These are phyloP conservation scores for Colletotrichum phormii DNA, from an alignment of 2,329 filamentous ascomycete species.

Conservation along the genomic window DNA sequence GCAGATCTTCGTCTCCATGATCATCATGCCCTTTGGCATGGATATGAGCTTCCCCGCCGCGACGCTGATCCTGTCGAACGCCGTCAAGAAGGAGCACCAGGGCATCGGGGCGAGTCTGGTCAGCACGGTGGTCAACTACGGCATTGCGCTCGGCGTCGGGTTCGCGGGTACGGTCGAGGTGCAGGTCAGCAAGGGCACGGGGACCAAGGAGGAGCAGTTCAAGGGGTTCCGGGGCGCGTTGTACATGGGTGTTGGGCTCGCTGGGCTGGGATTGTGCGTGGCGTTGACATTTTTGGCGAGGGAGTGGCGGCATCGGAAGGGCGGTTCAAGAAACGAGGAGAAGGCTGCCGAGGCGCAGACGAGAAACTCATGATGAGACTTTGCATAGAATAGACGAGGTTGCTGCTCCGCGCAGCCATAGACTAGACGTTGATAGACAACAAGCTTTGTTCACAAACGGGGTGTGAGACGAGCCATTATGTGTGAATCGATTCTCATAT, in stretches of 20 bases:
- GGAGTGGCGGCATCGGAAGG: constrained; percentile 27
- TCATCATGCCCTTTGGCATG: constrained; percentile 73
- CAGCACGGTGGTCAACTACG: constrained; percentile 76
- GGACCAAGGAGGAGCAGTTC: constrained; percentile 42
- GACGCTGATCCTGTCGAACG: constrained; percentile 69
- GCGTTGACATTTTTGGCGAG: constrained; percentile 24
- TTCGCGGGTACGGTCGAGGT: constrained; percentile 74
- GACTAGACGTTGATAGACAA: neutral
- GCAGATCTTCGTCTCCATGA: constrained; percentile 68
- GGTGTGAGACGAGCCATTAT: too few species aligned
- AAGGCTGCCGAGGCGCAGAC: constrained; percentile 14
- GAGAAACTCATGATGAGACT: neutral
- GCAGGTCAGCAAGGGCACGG: constrained; percentile 43
- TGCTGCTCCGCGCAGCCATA: neutral
- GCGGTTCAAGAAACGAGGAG: neutral
- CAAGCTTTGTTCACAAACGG: neutral
- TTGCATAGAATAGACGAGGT: neutral
- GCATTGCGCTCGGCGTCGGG: constrained; percentile 73
- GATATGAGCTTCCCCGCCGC: constrained; percentile 75
- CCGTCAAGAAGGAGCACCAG: constrained; percentile 57
- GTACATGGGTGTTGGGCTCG: constrained; percentile 55
- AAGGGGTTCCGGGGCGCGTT: constrained; percentile 51
- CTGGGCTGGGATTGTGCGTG: constrained; percentile 19
- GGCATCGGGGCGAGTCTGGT: constrained; percentile 65
- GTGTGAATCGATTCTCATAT: too few species aligned